Percentiles rank a stretch among this genome's conserved stretches.
These are phyloP conservation scores for Ceratocystis alfenasii DNA, from an alignment of 2,329 filamentous ascomycete species.

Conservation along the genomic window DNA sequence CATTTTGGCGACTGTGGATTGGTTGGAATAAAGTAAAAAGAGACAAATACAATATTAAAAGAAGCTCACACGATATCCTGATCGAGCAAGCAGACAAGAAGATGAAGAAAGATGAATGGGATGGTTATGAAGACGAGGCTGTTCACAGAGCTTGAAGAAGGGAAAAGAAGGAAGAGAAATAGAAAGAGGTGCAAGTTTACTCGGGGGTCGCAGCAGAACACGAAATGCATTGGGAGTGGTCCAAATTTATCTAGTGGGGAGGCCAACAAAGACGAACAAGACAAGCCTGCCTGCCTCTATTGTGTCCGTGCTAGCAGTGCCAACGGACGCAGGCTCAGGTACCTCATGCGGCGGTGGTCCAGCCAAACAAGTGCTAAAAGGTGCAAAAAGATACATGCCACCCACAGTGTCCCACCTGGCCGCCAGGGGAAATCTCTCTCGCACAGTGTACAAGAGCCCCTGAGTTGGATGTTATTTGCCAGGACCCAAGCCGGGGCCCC, in stretches of 20 bases:
- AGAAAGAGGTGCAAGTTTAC: slow-evolving; percentile 21
- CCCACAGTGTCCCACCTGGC: slow-evolving; percentile 15
- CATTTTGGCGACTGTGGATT: slow-evolving; percentile 39
- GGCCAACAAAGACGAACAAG: slow-evolving; percentile 20
- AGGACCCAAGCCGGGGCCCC: slow-evolving; percentile 11
- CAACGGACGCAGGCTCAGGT: slow-evolving; percentile 19
- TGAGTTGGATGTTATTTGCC: slow-evolving; percentile 16
- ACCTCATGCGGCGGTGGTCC: slow-evolving; percentile 17
- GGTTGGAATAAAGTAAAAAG: slow-evolving; percentile 22
- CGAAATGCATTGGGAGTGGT: slow-evolving; percentile 23
- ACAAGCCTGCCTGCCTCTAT: slow-evolving; percentile 3
- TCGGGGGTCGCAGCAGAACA: slow-evolving; percentile 21
- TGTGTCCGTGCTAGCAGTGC: slow-evolving; percentile 20
- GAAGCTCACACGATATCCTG: slow-evolving; percentile 24
- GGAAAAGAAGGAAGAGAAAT: slow-evolving; percentile 20
- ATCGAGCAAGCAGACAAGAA: slow-evolving; percentile 24
- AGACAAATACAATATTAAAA: slow-evolving; percentile 23
- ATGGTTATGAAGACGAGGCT: slow-evolving; percentile 22
- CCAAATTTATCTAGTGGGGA: slow-evolving; percentile 23
- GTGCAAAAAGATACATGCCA: slow-evolving; percentile 17
- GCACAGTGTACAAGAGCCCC: slow-evolving; percentile 22
- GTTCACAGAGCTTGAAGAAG: slow-evolving; percentile 22
- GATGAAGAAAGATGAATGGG: slow-evolving; percentile 19
- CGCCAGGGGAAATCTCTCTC: slow-evolving; percentile 18
- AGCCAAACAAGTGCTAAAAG: neutral